Evolutionary conservation across 1,284 basidiomycete species (phyloP), one percentile per base, ranked within the genome.

Genomic region (Microbotryomycetes sp.): DNA sequence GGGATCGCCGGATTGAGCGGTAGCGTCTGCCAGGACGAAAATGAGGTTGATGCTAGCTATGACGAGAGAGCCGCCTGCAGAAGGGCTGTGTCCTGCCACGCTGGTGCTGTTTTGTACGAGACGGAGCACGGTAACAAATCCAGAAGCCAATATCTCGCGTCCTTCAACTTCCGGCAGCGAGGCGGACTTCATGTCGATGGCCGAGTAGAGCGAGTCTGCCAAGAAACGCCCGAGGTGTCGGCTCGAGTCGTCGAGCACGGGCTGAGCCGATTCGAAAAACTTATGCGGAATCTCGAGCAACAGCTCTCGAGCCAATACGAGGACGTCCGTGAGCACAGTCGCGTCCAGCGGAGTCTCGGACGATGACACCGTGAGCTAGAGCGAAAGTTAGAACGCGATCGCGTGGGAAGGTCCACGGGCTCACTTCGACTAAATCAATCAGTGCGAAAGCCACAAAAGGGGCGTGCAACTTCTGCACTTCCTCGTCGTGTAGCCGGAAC

Each of bases 391-490:
- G 4, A 51, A 49, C n/a, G 35, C 30, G 29, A 35, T 51, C 31
- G 41, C 52, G 52, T 49, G 51, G 23, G 59, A 26, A 29, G 31
- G 24, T 18, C 9, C 9, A 45, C 18, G 28, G n/a, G 67, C 79
- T 71, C 73, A 88, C 87, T 67, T 82, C 77, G 31, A 88, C 67
- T 7, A 81, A 71, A 65, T 89, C 86, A 45, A 85, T 72, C 49
- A 88, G 76, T 13, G 82, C 83, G 5, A 82, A 78, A 64, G 89
- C 86, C 16, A 88, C 78, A 35, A 89, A 75, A 0, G 91, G 91
- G 1, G 93, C 78, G 73, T 96, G 90, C 31, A 92, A 79, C 16
- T 79, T 72, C 29, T 76, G 72, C 1, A 80, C 74, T 51, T 78
- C 77, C 27, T 80, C 77, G 64, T 82, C 81, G 49, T 78, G 76